Conservation (phyloP, 1,139 yeast species). For the Arxiozyma telluris region DNA sequence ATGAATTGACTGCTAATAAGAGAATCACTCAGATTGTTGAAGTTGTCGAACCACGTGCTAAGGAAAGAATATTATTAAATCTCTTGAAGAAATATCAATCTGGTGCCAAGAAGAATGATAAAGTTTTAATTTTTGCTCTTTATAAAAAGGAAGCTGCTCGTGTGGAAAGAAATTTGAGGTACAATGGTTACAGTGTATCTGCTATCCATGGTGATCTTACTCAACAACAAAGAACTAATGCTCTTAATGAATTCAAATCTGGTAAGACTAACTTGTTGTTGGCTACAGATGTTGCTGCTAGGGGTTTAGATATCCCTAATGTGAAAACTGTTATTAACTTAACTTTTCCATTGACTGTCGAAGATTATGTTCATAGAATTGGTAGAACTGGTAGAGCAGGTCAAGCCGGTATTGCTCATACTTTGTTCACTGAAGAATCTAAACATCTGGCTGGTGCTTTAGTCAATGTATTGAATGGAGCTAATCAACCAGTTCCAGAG, state of each 20-base stretch:
- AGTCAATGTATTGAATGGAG: slow-evolving; percentile 85
- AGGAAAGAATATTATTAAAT: slow-evolving; percentile 67
- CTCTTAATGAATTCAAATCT: slow-evolving; percentile 73
- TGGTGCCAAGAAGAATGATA: slow-evolving; percentile 57
- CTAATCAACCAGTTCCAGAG: slow-evolving; percentile 94
- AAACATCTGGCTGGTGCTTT: slow-evolving; percentile 94
- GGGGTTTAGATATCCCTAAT: slow-evolving; percentile 96
- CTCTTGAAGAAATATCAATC: slow-evolving; percentile 68
- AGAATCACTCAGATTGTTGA: slow-evolving; percentile 90
- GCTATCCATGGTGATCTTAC: slow-evolving; percentile 95
- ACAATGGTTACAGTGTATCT: slow-evolving; percentile 72
- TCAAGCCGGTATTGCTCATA: slow-evolving; percentile 86
- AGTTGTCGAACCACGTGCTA: slow-evolving; percentile 74
- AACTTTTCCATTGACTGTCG: slow-evolving; percentile 95
- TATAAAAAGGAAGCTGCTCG: slow-evolving; percentile 95
- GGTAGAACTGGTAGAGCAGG: slow-evolving; percentile 99
- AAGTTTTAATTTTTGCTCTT: slow-evolving; percentile 82
- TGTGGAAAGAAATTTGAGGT: slow-evolving; percentile 64
- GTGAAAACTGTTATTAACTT: slow-evolving; percentile 92
- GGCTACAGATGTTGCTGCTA: slow-evolving; percentile 98
- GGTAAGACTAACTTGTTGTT: slow-evolving; percentile 70
- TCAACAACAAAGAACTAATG: slow-evolving; percentile 85
- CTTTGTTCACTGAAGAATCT: slow-evolving; percentile 93
- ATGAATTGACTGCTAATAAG: slow-evolving; percentile 88
- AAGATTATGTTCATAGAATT: slow-evolving; percentile 95